Base-by-base conservation (phyloP, 257 asterid species). In the Anisodus acutangulus region DNA sequence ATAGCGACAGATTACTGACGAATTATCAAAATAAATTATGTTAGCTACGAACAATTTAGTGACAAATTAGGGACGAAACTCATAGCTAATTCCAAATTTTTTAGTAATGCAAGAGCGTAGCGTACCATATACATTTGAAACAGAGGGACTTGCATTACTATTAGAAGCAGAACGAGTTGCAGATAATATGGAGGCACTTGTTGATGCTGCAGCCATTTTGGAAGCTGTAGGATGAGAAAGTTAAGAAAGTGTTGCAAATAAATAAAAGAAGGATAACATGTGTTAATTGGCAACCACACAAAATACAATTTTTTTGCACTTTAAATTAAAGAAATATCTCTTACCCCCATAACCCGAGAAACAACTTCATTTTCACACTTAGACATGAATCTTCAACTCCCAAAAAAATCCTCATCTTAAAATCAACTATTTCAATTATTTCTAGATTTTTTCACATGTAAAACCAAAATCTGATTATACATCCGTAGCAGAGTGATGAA, bases 141-240 rank as follows among this genome's bases (percentile, higher is more conserved):
- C 15, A 9, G 88, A 83, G 35, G 83, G 85, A 72, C 55, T 71
- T 35, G 86, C 78, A 79, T 51, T 82, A 49, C 74, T 47, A 63
- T 69, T 84, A 68, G 88, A 88, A 85, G 84, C 84, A 54, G 85
- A 51, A 9, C 12, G 82, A 51, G 88, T 69, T 78, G 88, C 86
- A 15, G 97, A 57, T 35, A 89, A 89, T 76, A 86, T 35, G 3
- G 88, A 80, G 80, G 91, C 68, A 80, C 57, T 84, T 39, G 88
- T 22, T 83, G 91, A 54, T 9, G 88, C 84, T 57, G 87, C 88
- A 64, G 88, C 88, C 89, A 86, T 88, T 72, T 13, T 85, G 78
- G 60, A 68, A 26, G 12, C 8, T 60, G 62, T 12, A 72, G 6
- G 64, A 68, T 47, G 41, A 41, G 68, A 78, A 5, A 15, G n/a